These are phyloP conservation scores for Maudiozyma barnettii DNA, from an alignment of 805 yeast species.

Conservation along the genomic window DNA sequence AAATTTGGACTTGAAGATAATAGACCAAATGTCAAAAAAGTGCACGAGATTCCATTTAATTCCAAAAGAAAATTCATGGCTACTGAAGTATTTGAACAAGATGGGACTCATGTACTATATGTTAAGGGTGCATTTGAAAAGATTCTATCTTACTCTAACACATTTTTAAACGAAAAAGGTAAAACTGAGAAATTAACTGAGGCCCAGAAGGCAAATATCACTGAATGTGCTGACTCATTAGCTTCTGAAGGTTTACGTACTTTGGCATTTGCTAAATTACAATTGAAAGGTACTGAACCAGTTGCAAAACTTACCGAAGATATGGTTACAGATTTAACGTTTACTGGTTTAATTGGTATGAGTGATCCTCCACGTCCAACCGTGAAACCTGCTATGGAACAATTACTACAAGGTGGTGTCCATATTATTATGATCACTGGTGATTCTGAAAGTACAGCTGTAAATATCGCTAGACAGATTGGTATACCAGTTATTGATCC, in stretches of 20 bases:
- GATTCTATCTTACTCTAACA: constrained; percentile 51
- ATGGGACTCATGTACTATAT: constrained; percentile 49
- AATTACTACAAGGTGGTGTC: constrained; percentile 84
- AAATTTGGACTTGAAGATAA: constrained; percentile 65
- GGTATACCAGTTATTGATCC: constrained; percentile 73
- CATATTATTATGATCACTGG: constrained; percentile 98
- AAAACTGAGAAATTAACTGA: constrained; percentile 49
- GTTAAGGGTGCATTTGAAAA: constrained; percentile 90
- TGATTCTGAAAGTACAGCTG: constrained; percentile 81
- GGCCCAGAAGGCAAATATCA: constrained; percentile 38
- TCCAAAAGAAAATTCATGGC: constrained; percentile 87
- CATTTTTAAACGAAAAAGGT: constrained; percentile 50
- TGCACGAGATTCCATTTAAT: constrained; percentile 73
- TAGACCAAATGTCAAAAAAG: constrained; percentile 48
- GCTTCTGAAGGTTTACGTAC: constrained; percentile 84
- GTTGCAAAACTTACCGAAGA: constrained; percentile 21
- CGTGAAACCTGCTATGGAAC: constrained; percentile 64
- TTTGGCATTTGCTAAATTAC: constrained; percentile 61
- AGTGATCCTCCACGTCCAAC: constrained; percentile 95
- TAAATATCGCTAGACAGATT: constrained; percentile 74
- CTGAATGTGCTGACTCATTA: constrained; percentile 48
- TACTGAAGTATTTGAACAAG: constrained; percentile 49
- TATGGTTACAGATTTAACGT: constrained; percentile 53
- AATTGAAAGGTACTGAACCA: constrained; percentile 24
- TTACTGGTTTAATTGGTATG: constrained; percentile 88